Conservation (phyloP, 257 asterid genomes). For the Phtheirospermum japonicum region DNA sequence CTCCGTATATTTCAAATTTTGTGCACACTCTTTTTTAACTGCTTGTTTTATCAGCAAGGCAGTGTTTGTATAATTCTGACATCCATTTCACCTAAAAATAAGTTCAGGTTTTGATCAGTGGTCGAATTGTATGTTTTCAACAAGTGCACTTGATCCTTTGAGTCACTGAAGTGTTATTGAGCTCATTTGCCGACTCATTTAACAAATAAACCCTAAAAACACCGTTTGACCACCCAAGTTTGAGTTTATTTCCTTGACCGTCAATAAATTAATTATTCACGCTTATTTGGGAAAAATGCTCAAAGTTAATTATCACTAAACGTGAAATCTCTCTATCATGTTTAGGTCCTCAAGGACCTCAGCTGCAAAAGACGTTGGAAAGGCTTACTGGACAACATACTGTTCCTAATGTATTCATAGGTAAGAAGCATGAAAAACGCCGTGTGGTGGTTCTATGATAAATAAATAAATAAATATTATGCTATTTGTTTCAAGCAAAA, state of each 20-base stretch:
- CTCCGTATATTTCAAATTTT: too few species aligned
- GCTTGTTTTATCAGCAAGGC: too few species aligned
- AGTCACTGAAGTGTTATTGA: too few species aligned
- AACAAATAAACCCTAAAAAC: too few species aligned
- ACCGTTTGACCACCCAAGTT: too few species aligned
- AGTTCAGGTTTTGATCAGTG: too few species aligned
- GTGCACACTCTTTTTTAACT: too few species aligned
- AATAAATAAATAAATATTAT: neutral
- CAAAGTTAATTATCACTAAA: neutral
- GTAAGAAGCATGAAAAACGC: slow-evolving; percentile 40
- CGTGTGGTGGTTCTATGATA: neutral
- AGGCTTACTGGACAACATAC: slow-evolving; percentile 84
- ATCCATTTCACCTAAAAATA: neutral
- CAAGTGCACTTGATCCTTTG: too few species aligned
- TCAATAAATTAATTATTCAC: neutral
- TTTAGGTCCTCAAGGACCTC: slow-evolving; percentile 80
- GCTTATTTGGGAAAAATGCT: neutral
- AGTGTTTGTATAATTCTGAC: neutral
- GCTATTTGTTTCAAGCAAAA: neutral
- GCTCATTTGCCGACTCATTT: too few species aligned
- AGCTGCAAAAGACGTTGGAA: slow-evolving; percentile 71
- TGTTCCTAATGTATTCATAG: slow-evolving; percentile 89
- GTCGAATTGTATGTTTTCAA: too few species aligned
- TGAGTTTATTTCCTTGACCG: neutral
- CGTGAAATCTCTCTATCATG: slow-evolving; percentile 13